phyloP scores from a whole-genome alignment of 2,329 filamentous ascomycete species.

The Zopfia rhizophila region DNA sequence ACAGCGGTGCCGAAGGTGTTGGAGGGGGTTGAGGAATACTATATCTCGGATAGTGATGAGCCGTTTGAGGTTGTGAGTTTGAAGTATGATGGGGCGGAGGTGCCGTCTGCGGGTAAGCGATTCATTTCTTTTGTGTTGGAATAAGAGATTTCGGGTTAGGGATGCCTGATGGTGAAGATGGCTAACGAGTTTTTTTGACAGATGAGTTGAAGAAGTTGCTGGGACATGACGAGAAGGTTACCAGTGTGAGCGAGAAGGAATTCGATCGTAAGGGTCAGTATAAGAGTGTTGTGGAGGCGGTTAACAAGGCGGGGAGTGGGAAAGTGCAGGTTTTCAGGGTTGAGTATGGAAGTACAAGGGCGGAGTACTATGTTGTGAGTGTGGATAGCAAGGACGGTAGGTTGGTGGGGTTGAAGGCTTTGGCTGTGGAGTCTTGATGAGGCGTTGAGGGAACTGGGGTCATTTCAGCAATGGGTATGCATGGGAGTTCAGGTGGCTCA shows the following conservation, averaged over 20 bases:
- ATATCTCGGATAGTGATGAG: conserved; percentile 85
- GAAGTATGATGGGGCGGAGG: conserved; percentile 63
- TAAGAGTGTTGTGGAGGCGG: conserved; percentile 72
- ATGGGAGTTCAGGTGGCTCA: not conserved
- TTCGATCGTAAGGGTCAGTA: conserved; percentile 82
- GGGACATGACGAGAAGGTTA: conserved; percentile 66
- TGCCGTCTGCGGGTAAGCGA: conserved; percentile 66
- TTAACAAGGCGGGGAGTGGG: conserved; percentile 71
- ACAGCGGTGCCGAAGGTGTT: conserved; percentile 66
- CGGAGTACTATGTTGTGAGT: conserved; percentile 83
- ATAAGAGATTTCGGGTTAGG: not conserved
- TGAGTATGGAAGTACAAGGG: conserved; percentile 68
- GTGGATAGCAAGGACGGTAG: conserved; percentile 67
- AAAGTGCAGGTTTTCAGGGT: conserved; percentile 82
- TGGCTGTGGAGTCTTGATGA: conserved; percentile 84
- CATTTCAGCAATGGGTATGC: not conserved
- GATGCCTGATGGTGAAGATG: not conserved
- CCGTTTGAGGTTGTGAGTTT: conserved; percentile 82
- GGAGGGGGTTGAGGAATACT: conserved; percentile 66
- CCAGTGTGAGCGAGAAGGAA: conserved; percentile 73
- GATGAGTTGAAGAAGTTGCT: conserved; percentile 77
- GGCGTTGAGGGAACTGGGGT: too few relatives aligned
- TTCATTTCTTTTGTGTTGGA: conserved; percentile 7
- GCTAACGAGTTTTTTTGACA: conserved; percentile 46
- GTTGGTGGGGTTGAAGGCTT: conserved; percentile 81